Evolutionary conservation across 345 rosid genomes (phyloP).

Genomic region (Barbarea vulgaris): DNA sequence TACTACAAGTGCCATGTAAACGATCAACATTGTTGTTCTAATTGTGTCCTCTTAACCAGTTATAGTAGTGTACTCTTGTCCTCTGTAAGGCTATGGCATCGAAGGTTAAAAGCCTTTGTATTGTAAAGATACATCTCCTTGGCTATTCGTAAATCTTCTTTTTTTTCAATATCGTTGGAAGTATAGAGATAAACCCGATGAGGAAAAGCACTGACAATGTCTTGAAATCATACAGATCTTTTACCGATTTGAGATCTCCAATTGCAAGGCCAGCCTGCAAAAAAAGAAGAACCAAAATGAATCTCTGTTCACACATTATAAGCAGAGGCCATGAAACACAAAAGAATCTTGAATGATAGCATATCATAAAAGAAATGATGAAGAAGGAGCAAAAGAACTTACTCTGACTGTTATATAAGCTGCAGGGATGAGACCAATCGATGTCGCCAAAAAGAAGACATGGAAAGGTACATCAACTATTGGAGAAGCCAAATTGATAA

Average conservation of each 20-base stretch:
- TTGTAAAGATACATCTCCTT: not conserved
- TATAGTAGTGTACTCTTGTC: conserved; percentile 19
- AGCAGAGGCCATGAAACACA: not conserved
- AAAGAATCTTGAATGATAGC: not conserved
- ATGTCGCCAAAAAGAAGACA: conserved; percentile 86
- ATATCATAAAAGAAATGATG: not conserved
- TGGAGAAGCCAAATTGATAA: conserved; percentile 96
- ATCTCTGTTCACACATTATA: not conserved
- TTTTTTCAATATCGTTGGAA: conserved; percentile 75
- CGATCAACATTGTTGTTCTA: conserved; percentile 4
- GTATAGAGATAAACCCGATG: conserved; percentile 63
- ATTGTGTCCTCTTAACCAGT: conserved; percentile 25
- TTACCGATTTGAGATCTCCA: conserved; percentile 80
- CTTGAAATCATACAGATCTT: conserved; percentile 82
- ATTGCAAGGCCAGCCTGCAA: conserved; percentile 85
- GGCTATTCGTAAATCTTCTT: conserved; percentile 66
- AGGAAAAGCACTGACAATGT: conserved; percentile 76
- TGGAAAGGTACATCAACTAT: conserved; percentile 97
- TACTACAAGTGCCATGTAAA: not conserved
- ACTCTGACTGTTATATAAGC: conserved; percentile 92
- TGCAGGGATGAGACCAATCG: conserved; percentile 91
- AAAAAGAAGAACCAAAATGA: not conserved
- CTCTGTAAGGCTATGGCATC: conserved; percentile 15
- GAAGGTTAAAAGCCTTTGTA: conserved; percentile 17
- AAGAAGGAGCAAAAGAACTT: conserved; percentile 38